Evolutionary conservation across 768 basidiomycete species (phyloP), one percentile per base, ranked within the genome.

Genomic region (Lyophyllum semitale): DNA sequence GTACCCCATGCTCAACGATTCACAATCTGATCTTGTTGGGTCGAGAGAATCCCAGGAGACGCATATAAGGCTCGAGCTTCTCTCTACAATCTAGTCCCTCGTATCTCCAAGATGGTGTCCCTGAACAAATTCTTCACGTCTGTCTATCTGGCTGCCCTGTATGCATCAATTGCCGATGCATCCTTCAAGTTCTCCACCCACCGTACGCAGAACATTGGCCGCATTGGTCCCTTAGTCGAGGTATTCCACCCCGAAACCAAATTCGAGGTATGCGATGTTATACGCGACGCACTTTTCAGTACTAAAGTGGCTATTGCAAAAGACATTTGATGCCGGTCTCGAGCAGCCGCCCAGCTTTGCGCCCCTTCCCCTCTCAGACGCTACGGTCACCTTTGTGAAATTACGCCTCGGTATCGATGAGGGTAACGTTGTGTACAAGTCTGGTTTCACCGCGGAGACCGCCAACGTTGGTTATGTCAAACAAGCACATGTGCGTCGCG

Each of bases 101-200:
- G 15, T 45, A n/a, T 15, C 42, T 51, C 43, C 30, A 53, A 41
- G 30, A 69, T 68, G 66, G 60, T 65, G 12, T 53, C 60, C 33
- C 64, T 66, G 60, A 70, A 64, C 65, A 68, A 64, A 46, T 65
- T 72, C 62, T 59, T 72, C 46, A 38, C 61, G 23, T 65, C 66
- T 20, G 62, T 71, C 43, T 60, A 66, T 42, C 52, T 71, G 5
- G 68, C 68, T 27, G 49, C 70, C 13, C 55, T 61, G 23, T 72
- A 65, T 48, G 68, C 66, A 20, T 61, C 60, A 33, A 22, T 42
- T 17, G 41, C 40, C 15, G 30, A 35, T 42, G 60, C 60, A 5
- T 42, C 41, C 5, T 26, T 55, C 18, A 62, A 62, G 22, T 66
- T 66, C 42, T 55, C 65, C 8, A 68, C 68, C 23, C 62, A 67